These are phyloP conservation scores for Kwoniella sp. DNA, from an alignment of 768 basidiomycete species.

Conservation along the genomic window DNA sequence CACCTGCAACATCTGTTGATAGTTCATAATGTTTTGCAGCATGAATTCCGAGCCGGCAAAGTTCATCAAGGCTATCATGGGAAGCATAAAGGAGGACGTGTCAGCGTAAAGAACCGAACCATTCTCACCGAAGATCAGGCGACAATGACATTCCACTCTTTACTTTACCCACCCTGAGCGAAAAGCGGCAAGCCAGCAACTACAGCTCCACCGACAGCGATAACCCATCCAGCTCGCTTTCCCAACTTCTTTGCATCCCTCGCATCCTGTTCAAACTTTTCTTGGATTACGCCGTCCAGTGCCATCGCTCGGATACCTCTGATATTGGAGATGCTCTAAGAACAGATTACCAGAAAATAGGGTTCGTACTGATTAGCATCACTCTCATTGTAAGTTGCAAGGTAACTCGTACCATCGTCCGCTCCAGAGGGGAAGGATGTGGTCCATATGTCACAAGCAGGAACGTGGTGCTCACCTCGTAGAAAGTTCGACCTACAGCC, in stretches of 20 bases:
- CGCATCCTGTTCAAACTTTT: constrained; percentile 69
- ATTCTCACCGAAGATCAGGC: too few species aligned
- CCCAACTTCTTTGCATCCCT: constrained; percentile 68
- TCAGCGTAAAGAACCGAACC: too few species aligned
- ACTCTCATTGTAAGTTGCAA: too few species aligned
- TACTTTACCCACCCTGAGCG: constrained; percentile 67
- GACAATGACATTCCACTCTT: too few species aligned
- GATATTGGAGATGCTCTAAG: constrained; percentile 74
- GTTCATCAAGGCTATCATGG: constrained; percentile 86
- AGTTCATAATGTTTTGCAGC: constrained; percentile 75
- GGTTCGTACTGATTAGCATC: too few species aligned
- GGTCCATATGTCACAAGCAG: too few species aligned
- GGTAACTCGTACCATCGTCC: too few species aligned
- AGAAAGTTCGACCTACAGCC: constrained; percentile 78
- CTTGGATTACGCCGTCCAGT: constrained; percentile 70
- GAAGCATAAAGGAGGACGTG: neutral
- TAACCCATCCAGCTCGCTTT: constrained; percentile 77
- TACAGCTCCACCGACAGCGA: constrained; percentile 80
- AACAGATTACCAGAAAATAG: neutral
- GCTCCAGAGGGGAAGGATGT: too few species aligned
- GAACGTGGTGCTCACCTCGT: constrained; percentile 75
- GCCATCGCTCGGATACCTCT: constrained; percentile 86
- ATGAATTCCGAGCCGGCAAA: constrained; percentile 88
- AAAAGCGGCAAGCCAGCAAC: constrained; percentile 82
- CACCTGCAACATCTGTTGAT: constrained; percentile 84